A percentile compares a stretch with the other conserved stretches of the same genome.
phyloP scores from a whole-genome alignment of 1,139 yeast species.

The Saccharomyces hybrid region DNA sequence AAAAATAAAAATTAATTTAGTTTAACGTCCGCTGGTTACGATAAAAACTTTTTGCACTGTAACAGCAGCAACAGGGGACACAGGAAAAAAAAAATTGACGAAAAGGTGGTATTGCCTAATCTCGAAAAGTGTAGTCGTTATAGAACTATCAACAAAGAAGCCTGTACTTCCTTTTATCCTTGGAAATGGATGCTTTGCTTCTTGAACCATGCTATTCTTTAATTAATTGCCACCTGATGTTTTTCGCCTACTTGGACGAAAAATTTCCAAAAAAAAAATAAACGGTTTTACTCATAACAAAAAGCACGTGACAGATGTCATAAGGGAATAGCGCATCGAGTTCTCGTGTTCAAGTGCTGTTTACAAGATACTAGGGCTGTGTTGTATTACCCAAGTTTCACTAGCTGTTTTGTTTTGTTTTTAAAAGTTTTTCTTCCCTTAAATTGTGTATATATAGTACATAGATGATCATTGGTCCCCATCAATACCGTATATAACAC shows the following conservation, averaged over 20 bases:
- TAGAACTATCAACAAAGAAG: background rate
- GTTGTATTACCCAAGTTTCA: background rate
- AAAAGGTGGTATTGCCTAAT: background rate
- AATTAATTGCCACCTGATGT: background rate
- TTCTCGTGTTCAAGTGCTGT: background rate
- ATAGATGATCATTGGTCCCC: conserved; percentile 11
- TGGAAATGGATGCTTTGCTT: background rate
- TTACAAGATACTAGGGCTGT: too few species aligned
- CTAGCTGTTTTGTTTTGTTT: background rate
- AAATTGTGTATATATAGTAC: background rate
- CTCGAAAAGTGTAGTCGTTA: background rate
- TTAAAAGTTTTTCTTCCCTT: background rate
- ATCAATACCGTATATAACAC: conserved; percentile 46
- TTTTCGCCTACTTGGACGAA: background rate
- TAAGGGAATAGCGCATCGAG: background rate
- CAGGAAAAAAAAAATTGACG: background rate
- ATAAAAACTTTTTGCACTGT: background rate
- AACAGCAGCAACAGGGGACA: background rate
- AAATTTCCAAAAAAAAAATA: background rate
- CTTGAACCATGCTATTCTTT: background rate
- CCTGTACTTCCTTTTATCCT: background rate
- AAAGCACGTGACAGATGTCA: background rate
- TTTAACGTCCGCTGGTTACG: background rate
- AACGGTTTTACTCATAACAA: background rate
- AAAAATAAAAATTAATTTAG: background rate